Base-by-base conservation (phyloP, 1,139 yeast species). In the Pichia sp. region DNA sequence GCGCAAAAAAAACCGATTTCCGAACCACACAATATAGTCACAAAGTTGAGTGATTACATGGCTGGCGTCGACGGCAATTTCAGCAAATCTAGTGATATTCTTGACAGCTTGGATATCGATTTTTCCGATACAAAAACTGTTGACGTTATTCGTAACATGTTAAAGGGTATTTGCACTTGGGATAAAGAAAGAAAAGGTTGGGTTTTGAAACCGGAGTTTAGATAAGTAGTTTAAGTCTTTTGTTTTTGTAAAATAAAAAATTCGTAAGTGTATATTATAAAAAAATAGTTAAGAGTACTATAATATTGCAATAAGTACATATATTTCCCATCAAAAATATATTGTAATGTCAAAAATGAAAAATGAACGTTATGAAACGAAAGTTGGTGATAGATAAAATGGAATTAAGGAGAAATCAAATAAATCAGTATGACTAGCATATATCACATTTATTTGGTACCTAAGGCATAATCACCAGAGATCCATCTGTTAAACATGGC, bases 161-260 rank as follows among this genome's bases (percentile, higher is more conserved):
- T 90, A 46, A 74, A 79, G 49, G 77, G 79, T 46, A 76, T 87
- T 18, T 87, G 95, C 6, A 66, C 61, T 0, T 90, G 96, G 92
- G 78, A 82, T 53, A 64, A 69, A 11, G 60, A 52, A 1, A 64
- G 64, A 39, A 75, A 76, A 46, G 82, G 80, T 0, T 89, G 97
- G 96, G 60, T 60, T 1, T 65, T 87, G 39, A 80, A 81, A 54
- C 72, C 71, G 1, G 90, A 82, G 48, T 82, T 73, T 46, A 54
- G 61, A 52, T 62, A 47, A 29, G 3, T 32, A 22, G 18, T 7
- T 13, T 24, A 12, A 3, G 8, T 12, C 7, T 24, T 16, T 22
- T 6, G 8, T 12, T 15, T 24, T 16, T 22, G 38, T 35, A 35
- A 16, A 20, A n/a, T 34, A 12, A 16, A 7, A 7, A n/a, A 20